A percentile compares a stretch with the other conserved stretches of the same genome.
Evolutionary conservation across 2,329 filamentous ascomycete genomes (phyloP).

Genomic region (Rhinocladiella mackenziei): DNA sequence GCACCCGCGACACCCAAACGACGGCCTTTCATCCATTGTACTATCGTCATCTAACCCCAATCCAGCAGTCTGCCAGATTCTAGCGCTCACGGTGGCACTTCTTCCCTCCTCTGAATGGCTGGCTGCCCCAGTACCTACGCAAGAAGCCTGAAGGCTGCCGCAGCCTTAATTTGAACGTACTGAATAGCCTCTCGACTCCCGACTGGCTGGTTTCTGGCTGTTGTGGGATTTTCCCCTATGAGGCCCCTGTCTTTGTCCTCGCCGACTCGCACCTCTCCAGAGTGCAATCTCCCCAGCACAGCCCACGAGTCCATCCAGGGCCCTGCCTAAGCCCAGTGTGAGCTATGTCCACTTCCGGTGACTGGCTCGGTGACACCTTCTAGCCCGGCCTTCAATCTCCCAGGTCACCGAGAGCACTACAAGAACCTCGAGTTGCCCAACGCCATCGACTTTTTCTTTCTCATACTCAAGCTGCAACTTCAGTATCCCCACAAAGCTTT

Average conservation of each 20-base stretch:
- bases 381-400: conserved; percentile 21
- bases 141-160: conserved; percentile 8
- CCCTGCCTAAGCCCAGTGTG: conserved; percentile 2
- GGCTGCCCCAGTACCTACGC: conserved; percentile 14
- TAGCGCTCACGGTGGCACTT: conserved; percentile 12
- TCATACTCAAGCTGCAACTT: conserved; percentile 27
- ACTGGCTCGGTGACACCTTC: neutral
- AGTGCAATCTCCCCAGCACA: conserved; percentile 12
- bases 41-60: conserved; percentile 3
- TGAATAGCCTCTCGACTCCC: too few relatives aligned
- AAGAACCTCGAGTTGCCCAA: conserved; percentile 24
- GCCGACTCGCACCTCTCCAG: conserved; percentile 8
- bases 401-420: conserved; percentile 17
- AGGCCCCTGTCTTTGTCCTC: neutral
- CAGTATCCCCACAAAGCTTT: conserved; percentile 25
- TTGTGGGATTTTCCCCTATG: conserved; percentile 2
- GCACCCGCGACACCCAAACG: conserved; percentile 8
- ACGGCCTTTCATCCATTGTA: conserved; percentile 2
- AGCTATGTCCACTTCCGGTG: conserved; percentile 11
- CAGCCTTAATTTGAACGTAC: conserved; percentile 23
- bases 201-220: too few relatives aligned
- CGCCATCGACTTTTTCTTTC: conserved; percentile 12
- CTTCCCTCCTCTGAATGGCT: conserved; percentile 8
- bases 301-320: conserved; percentile 4
- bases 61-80: conserved; percentile 10